Percentiles rank a stretch among this genome's conserved stretches.
These are phyloP conservation scores for Dichotomocladium elegans DNA, from an alignment of 371 early-diverging fungal genomes.

Conservation along the genomic window DNA sequence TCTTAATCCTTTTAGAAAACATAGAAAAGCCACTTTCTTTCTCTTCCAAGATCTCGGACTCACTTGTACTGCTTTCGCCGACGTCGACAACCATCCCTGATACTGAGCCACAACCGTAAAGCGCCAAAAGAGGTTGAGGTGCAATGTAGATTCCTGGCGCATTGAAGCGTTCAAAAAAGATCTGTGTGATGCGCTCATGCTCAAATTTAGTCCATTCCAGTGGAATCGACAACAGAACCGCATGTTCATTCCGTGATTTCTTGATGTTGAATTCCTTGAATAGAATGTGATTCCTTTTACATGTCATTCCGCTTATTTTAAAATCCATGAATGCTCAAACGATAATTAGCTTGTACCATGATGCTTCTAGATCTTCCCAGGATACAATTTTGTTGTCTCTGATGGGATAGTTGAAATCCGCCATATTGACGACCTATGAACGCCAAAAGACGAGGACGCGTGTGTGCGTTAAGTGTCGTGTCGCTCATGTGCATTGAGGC, in stretches of 20 bases:
- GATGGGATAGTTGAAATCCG: constrained; percentile 55
- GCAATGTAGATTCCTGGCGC: constrained; percentile 82
- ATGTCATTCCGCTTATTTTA: too few relatives aligned
- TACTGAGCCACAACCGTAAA: constrained; percentile 76
- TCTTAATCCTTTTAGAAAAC: constrained; percentile 28
- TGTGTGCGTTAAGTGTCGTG: background rate
- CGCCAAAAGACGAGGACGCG: background rate
- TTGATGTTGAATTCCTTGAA: constrained; percentile 75
- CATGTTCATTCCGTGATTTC: constrained; percentile 71
- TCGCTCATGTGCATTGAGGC: background rate
- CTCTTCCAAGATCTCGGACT: constrained; percentile 39
- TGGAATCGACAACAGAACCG: constrained; percentile 78
- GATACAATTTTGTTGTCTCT: constrained; percentile 59
- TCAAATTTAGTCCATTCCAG: constrained; percentile 81
- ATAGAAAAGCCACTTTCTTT: constrained; percentile 58
- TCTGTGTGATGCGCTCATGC: constrained; percentile 76
- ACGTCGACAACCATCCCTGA: constrained; percentile 89
- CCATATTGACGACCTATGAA: constrained; percentile 28
- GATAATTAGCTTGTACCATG: constrained; percentile 61
- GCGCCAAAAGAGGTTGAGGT: constrained; percentile 77
- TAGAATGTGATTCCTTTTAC: constrained; percentile 76
- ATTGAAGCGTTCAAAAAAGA: constrained; percentile 89
- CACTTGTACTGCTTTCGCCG: constrained; percentile 75
- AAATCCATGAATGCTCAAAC: too few relatives aligned
- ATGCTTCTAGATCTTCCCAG: constrained; percentile 75